phyloP scores from a whole-genome alignment of 768 basidiomycete species.

The Lentinula raphanica region DNA sequence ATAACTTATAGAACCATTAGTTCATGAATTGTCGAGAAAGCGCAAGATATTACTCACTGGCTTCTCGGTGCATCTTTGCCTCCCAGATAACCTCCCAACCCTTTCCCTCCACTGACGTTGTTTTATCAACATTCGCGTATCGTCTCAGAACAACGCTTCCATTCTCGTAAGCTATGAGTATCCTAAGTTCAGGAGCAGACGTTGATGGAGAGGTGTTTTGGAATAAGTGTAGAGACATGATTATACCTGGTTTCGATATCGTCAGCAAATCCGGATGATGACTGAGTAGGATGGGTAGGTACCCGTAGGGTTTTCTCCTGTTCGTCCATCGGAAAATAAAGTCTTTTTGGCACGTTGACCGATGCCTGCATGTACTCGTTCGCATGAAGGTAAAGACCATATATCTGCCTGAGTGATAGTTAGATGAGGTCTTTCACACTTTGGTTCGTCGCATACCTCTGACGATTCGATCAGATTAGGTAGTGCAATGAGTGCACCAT shows the following conservation, averaged over 20 bases:
- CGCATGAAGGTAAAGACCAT: conserved; percentile 67
- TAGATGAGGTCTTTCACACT: not conserved
- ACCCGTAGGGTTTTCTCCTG: conserved; percentile 56
- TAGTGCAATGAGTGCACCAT: conserved; percentile 60
- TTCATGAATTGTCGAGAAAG: not conserved
- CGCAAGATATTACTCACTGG: conserved; percentile 41
- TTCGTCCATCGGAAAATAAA: conserved; percentile 37
- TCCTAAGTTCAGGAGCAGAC: conserved; percentile 39
- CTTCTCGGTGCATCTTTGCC: conserved; percentile 62
- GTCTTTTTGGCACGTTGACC: conserved; percentile 47
- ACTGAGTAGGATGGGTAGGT: not conserved
- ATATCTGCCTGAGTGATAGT: conserved; percentile 65
- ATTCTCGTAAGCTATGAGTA: conserved; percentile 80
- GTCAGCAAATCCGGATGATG: not conserved
- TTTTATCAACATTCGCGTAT: conserved; percentile 33
- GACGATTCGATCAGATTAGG: conserved; percentile 90
- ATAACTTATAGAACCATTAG: conserved; percentile 60
- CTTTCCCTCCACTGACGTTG: conserved; percentile 58
- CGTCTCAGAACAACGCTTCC: conserved; percentile 74
- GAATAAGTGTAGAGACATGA: conserved; percentile 83
- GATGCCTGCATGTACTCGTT: conserved; percentile 80
- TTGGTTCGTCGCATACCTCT: conserved; percentile 36
- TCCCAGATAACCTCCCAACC: conserved; percentile 76
- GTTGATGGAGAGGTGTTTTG: conserved; percentile 20
- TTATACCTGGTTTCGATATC: conserved; percentile 50